Base-by-base conservation (phyloP, 495 filamentous ascomycete species). In the Aspergillus sclerotioniger region DNA sequence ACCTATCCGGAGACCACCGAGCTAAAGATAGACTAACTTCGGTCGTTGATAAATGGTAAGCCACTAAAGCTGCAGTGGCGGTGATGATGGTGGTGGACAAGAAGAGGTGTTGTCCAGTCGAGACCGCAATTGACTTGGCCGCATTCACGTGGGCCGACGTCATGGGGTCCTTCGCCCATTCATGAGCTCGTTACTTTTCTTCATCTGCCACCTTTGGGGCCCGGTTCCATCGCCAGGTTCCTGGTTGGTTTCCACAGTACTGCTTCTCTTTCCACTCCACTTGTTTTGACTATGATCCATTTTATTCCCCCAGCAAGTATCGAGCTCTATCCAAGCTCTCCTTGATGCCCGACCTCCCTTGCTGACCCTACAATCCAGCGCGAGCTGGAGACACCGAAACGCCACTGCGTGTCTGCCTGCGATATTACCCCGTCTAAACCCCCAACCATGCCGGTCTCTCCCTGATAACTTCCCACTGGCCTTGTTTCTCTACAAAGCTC, bases 61-160 rank as follows among this genome's bases (percentile, higher is more conserved):
- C 25, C 2, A 25, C 13, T 8, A 1, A 10, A 1, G 33, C 13
- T 35, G 33, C 13, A 10, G 33, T 35, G 8, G 33, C 9, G 33
- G 33, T 8, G 33, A 8, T 35, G 33, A 13, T 8, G 33, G 33
- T 3, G 33, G 33, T 8, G n/a, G n/a, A n/a, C n/a, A n/a, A 13
- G 20, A 28, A 13, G 9, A 31, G 20, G 13, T 13, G 39, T 51
- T 54, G 45, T 58, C 45, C 52, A 16, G 51, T 33, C 31, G 25
- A 25, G 52, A 49, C 19, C 48, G 37, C 56, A 31, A 31, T 29
- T 46, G 61, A 25, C 25, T 25, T 25, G 25, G 13, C 37, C 5
- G 37, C n/a, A 9, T 41, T 41, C 73, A 76, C 73, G 73, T 74
- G 71, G 70, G 43, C 19, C 69, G 73, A 76, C 73, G 73, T 76